Evolutionary conservation across 495 filamentous ascomycete genomes (phyloP).

Genomic region (Talaromyces trachyspermus): DNA sequence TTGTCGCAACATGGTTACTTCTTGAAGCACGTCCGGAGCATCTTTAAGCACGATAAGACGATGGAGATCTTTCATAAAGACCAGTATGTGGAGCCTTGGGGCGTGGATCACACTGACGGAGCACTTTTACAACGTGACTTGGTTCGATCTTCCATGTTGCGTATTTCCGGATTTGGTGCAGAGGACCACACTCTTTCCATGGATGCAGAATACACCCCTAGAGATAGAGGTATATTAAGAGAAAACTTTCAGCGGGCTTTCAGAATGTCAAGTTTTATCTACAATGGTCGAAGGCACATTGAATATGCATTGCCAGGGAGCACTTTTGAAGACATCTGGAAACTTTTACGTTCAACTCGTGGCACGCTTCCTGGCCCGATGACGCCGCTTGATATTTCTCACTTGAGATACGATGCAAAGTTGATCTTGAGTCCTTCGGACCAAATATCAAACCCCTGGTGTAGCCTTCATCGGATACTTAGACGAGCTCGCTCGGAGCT

Average conservation of each 20-base stretch:
- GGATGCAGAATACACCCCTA: conserved; percentile 26
- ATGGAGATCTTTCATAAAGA: conserved; percentile 13
- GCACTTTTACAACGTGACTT: conserved; percentile 31
- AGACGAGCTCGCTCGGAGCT: conserved; percentile 3
- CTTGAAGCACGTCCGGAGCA: conserved; percentile 23
- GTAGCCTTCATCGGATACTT: conserved; percentile 26
- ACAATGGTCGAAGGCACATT: not conserved
- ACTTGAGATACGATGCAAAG: conserved; percentile 14
- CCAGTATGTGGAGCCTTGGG: not conserved
- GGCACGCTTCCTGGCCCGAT: conserved; percentile 5
- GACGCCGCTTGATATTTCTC: conserved; percentile 6
- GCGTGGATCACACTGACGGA: conserved; percentile 5
- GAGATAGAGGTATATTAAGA: not conserved
- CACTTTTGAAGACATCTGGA: conserved; percentile 8
- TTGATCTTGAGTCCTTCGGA: conserved; percentile 10
- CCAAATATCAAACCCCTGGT: conserved; percentile 23
- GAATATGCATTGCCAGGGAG: not conserved
- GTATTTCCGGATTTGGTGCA: conserved; percentile 44
- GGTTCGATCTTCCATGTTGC: conserved; percentile 42
- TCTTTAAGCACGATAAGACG: conserved; percentile 30
- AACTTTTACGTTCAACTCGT: conserved; percentile 7
- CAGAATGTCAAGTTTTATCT: not conserved
- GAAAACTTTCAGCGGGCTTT: not conserved
- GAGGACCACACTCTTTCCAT: conserved; percentile 31
- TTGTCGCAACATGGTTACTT: conserved; percentile 48